Evolutionary conservation across 805 yeast genomes (phyloP).

Genomic region (Osmozyma mogii): DNA sequence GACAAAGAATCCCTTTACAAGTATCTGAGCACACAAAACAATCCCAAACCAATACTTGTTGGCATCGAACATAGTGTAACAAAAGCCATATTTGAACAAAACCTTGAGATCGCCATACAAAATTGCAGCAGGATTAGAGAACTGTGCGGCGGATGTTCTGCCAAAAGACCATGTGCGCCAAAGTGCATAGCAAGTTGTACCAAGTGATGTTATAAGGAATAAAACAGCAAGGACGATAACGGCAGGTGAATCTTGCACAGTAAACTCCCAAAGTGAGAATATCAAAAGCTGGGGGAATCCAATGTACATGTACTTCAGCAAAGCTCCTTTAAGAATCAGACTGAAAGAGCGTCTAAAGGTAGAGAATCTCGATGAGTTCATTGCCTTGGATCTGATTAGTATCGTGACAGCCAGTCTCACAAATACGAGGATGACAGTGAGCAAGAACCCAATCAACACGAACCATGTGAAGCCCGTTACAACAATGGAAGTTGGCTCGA

Average conservation of each 20-base stretch:
- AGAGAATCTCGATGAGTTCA: constrained; percentile 39
- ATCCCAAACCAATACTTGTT: constrained; percentile 76
- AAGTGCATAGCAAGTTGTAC: constrained; percentile 56
- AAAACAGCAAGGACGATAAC: constrained; percentile 75
- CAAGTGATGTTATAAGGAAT: constrained; percentile 53
- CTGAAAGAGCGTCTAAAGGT: constrained; percentile 51
- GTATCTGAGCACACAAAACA: constrained; percentile 51
- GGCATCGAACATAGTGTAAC: constrained; percentile 85
- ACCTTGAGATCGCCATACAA: constrained; percentile 71
- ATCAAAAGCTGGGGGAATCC: constrained; percentile 79
- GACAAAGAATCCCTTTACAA: constrained; percentile 65
- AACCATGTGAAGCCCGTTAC: constrained; percentile 85
- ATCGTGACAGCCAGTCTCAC: constrained; percentile 46
- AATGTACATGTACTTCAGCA: constrained; percentile 71
- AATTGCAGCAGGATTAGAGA: constrained; percentile 80
- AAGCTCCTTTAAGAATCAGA: constrained; percentile 63
- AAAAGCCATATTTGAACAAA: constrained; percentile 75
- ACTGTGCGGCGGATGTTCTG: constrained; percentile 44
- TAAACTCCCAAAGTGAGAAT: constrained; percentile 83
- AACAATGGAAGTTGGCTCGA: constrained; percentile 79
- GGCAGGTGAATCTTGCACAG: constrained; percentile 76
- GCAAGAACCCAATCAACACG: constrained; percentile 64
- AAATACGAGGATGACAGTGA: constrained; percentile 52
- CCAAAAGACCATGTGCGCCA: constrained; percentile 63
- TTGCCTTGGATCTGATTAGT: constrained; percentile 39